A percentile compares a stretch with the other conserved stretches of the same genome.
These are phyloP conservation scores for Rhododendron griersonianum DNA, from an alignment of 148 eudicot genomes.

Conservation along the genomic window DNA sequence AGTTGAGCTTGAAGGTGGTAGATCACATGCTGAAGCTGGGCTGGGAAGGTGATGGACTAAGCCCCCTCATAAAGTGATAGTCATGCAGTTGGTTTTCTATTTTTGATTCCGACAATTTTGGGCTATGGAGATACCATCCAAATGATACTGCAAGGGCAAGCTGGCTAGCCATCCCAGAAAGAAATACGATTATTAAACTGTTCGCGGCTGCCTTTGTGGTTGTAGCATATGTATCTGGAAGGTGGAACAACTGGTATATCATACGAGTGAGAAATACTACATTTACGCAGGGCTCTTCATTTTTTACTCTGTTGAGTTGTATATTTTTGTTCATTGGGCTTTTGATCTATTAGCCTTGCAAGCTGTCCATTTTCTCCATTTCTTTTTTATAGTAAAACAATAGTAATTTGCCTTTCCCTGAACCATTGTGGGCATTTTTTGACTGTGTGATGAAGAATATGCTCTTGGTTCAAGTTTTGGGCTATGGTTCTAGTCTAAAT, in stretches of 20 bases:
- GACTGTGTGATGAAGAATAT: neutral
- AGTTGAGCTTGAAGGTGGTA: conserved; percentile 95
- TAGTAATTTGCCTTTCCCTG: neutral
- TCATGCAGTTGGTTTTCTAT: neutral
- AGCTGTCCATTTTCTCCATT: conserved; percentile 1
- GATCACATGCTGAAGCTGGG: conserved; percentile 98
- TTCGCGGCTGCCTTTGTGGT: conserved; percentile 10
- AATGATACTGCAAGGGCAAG: conserved; percentile 5
- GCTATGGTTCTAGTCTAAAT: neutral
- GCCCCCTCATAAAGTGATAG: conserved; percentile 63
- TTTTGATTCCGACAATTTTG: neutral
- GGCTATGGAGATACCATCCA: conserved; percentile 8
- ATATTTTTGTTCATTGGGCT: conserved; percentile 10
- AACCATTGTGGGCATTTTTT: neutral
- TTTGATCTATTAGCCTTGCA: neutral
- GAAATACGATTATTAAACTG: neutral
- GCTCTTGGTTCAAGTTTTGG: neutral
- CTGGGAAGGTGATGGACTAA: conserved; percentile 86
- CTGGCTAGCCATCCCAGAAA: neutral
- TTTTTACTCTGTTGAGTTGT: conserved; percentile 34
- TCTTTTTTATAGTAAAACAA: neutral
- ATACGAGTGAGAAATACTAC: conserved; percentile 17
- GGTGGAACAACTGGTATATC: conserved; percentile 2
- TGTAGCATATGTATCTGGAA: conserved; percentile 27
- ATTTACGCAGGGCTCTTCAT: conserved; percentile 12